A percentile compares a stretch with the other conserved stretches of the same genome.
Evolutionary conservation across 2,329 filamentous ascomycete genomes (phyloP).

Genomic region (Phaeomoniella chlamydospora): DNA sequence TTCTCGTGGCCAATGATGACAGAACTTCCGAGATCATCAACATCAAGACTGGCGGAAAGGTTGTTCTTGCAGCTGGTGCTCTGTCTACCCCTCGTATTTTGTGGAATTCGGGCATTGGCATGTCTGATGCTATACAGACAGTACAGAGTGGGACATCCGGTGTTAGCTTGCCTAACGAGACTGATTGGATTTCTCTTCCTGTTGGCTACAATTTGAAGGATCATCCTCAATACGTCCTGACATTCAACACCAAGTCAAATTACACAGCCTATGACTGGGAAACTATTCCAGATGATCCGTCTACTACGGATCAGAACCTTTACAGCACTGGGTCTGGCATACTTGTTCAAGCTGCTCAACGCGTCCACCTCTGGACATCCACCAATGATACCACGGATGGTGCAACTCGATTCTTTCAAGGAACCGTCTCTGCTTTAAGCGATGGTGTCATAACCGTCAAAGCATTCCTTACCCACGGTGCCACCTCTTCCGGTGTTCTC

Average conservation of each 20-base stretch:
- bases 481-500: constrained; percentile 31
- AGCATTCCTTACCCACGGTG: constrained; percentile 36
- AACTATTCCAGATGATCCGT: neutral
- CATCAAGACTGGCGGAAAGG: constrained; percentile 45
- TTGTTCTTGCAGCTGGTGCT: constrained; percentile 53
- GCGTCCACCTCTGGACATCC: constrained; percentile 12
- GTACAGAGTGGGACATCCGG: constrained; percentile 31
- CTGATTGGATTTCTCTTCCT: constrained; percentile 35
- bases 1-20: constrained; percentile 48
- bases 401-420: constrained; percentile 3
- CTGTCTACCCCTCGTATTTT: constrained; percentile 59
- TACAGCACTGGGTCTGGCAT: constrained; percentile 9
- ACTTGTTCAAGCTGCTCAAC: constrained; percentile 9
- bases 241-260: constrained; percentile 7
- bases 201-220: constrained; percentile 37
- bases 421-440: constrained; percentile 15
- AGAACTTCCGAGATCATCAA: constrained; percentile 47
- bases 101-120: constrained; percentile 55
- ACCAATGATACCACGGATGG: constrained; percentile 5
- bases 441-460: constrained; percentile 30
- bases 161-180: constrained; percentile 24
- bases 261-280: neutral
- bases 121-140: constrained; percentile 29
- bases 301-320: neutral
- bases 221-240: constrained; percentile 24